A percentile compares a stretch with the other conserved stretches of the same genome.
Evolutionary conservation across 805 yeast species (phyloP).

Genomic region (Zygoascus biomembranicola): DNA sequence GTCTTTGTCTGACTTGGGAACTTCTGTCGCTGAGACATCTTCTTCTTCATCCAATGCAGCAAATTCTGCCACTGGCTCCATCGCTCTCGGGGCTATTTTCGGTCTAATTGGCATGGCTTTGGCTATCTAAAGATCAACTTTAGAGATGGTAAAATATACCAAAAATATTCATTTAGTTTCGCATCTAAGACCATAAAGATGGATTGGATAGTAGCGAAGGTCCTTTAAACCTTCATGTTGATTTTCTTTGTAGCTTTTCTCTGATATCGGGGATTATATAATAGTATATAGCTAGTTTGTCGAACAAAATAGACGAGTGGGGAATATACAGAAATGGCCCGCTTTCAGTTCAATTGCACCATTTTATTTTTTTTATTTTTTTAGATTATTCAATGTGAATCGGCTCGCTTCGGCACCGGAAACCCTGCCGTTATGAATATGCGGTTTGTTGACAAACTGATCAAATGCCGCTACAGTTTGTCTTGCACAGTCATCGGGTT

Average conservation of each 20-base stretch:
- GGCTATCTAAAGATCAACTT: neutral
- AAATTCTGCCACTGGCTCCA: neutral
- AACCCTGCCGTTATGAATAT: neutral
- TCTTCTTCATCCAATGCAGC: neutral
- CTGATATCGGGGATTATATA: neutral
- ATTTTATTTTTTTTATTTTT: neutral
- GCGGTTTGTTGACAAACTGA: neutral
- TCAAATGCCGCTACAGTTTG: slow-evolving; percentile 30
- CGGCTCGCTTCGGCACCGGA: neutral
- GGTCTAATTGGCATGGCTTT: neutral
- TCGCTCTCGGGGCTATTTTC: neutral
- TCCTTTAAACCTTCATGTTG: too few species aligned
- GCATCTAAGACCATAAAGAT: neutral
- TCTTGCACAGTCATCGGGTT: slow-evolving; percentile 25
- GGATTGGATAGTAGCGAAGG: neutral
- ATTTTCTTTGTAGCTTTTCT: neutral
- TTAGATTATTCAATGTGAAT: neutral
- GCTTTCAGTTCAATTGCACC: neutral
- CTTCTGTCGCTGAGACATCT: neutral
- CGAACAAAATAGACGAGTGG: neutral
- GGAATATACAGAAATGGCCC: neutral
- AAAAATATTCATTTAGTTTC: neutral
- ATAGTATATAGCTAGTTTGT: neutral
- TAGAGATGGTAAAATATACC: neutral
- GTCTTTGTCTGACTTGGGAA: neutral